Percentiles rank a stretch among this genome's conserved stretches.
These are phyloP conservation scores for Tephrocybe rancida DNA, from an alignment of 768 basidiomycete genomes.

Conservation along the genomic window DNA sequence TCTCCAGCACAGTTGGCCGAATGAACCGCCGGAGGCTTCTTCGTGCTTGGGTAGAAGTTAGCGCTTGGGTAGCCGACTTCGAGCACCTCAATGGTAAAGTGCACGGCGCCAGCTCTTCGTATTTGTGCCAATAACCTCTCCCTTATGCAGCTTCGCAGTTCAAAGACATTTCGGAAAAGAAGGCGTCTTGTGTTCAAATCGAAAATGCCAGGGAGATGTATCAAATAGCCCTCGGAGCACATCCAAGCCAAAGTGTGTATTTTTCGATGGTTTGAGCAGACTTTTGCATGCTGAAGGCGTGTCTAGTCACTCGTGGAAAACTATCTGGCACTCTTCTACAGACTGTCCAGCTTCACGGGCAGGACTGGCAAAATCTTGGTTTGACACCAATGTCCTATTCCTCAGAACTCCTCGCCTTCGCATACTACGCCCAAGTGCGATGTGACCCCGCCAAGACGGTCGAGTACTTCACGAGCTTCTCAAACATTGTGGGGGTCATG, in stretches of 20 bases:
- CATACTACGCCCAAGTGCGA: conserved; percentile 79
- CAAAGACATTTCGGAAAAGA: conserved; percentile 38
- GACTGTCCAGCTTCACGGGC: conserved; percentile 38
- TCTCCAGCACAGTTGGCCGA: conserved; percentile 43
- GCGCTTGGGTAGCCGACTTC: conserved; percentile 67
- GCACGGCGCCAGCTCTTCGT: not conserved
- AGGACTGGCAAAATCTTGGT: conserved; percentile 55
- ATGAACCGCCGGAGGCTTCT: conserved; percentile 63
- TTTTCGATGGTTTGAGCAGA: not conserved
- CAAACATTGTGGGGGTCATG: conserved; percentile 50
- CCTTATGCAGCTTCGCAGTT: conserved; percentile 44
- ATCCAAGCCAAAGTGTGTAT: conserved; percentile 72
- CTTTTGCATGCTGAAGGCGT: conserved; percentile 7
- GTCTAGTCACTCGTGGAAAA: conserved; percentile 55
- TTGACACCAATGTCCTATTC: conserved; percentile 69
- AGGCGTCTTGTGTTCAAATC: conserved; percentile 50
- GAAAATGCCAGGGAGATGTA: conserved; percentile 70
- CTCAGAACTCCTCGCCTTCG: conserved; percentile 72
- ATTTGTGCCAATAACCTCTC: conserved; percentile 10
- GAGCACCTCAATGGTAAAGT: conserved; percentile 46
- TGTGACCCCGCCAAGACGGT: conserved; percentile 72
- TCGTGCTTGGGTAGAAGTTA: conserved; percentile 79
- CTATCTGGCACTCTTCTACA: conserved; percentile 42
- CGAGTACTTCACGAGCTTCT: conserved; percentile 64
- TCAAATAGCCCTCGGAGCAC: conserved; percentile 73